Evolutionary conservation across 2,329 filamentous ascomycete species (phyloP).

Genomic region (Phaeosphaeria sp.): DNA sequence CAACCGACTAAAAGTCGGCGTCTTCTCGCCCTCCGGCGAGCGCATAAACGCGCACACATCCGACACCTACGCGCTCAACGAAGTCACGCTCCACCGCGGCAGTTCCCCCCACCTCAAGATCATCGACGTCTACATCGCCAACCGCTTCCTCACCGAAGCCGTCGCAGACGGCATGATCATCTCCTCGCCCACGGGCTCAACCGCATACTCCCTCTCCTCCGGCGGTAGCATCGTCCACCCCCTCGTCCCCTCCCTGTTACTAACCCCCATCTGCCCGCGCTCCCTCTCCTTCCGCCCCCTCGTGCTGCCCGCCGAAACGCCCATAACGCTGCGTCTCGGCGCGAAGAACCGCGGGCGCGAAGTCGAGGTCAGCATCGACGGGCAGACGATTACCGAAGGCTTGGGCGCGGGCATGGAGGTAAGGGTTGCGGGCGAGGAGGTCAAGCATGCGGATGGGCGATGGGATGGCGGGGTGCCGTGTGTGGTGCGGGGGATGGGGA

Average conservation of each 20-base stretch:
- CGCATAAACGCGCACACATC: constrained; percentile 40
- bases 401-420: constrained; percentile 70
- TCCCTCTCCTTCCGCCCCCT: constrained; percentile 91
- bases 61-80: constrained; percentile 81
- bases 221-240: constrained; percentile 96
- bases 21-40: constrained; percentile 75
- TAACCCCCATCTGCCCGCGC: constrained; percentile 93
- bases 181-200: constrained; percentile 91
- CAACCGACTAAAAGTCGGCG: constrained; percentile 83
- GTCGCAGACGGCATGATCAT: constrained; percentile 96
- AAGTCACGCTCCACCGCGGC: constrained; percentile 91
- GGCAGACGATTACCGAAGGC: constrained; percentile 52
- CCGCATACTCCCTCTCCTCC: constrained; percentile 91
- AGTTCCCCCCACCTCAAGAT: constrained; percentile 88
- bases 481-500: constrained; percentile 71
- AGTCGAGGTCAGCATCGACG: constrained; percentile 60
- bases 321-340: constrained; percentile 81
- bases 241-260: constrained; percentile 82
- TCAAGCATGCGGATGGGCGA: constrained; percentile 55
- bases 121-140: constrained; percentile 89
- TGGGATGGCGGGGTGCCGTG: constrained; percentile 87
- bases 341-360: constrained; percentile 60
- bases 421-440: constrained; percentile 84
- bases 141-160: constrained; percentile 88
- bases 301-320: constrained; percentile 84